Evolutionary conservation across 495 filamentous ascomycete species (phyloP).

Genomic region (Patellaria atrata): DNA sequence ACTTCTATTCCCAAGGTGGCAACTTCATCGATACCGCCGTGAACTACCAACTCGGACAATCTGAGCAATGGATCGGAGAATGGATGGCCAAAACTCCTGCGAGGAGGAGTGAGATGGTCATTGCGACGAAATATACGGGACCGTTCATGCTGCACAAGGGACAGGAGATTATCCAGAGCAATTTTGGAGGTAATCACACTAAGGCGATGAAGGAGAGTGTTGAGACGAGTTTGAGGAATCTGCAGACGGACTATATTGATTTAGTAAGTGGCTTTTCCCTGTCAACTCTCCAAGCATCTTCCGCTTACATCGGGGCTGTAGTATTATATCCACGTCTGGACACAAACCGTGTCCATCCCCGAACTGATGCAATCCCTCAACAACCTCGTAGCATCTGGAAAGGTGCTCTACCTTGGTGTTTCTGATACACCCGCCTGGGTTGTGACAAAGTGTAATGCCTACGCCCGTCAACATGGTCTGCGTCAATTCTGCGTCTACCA

Average conservation of each 20-base stretch:
- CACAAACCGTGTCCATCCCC: slow-evolving; percentile 38
- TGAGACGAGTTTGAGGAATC: slow-evolving; percentile 40
- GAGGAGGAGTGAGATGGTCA: slow-evolving; percentile 46
- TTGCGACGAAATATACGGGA: slow-evolving; percentile 55
- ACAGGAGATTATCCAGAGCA: slow-evolving; percentile 38
- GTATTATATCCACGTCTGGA: slow-evolving; percentile 21
- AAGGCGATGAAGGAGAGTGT: slow-evolving; percentile 44
- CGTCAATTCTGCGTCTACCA: slow-evolving; percentile 20
- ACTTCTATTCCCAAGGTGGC: slow-evolving; percentile 49
- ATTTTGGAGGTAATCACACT: slow-evolving; percentile 41
- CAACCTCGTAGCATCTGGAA: slow-evolving; percentile 39
- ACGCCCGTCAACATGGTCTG: slow-evolving; percentile 37
- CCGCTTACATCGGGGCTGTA: slow-evolving; percentile 19
- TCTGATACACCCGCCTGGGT: slow-evolving; percentile 50
- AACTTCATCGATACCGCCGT: slow-evolving; percentile 71
- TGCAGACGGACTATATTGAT: slow-evolving; percentile 54
- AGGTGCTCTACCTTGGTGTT: slow-evolving; percentile 51
- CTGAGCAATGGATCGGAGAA: slow-evolving; percentile 61
- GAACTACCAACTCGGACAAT: slow-evolving; percentile 55
- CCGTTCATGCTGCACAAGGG: slow-evolving; percentile 19
- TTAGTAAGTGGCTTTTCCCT: slow-evolving; percentile 7
- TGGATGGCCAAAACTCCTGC: slow-evolving; percentile 49
- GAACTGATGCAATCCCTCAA: slow-evolving; percentile 49
- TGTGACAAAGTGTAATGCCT: slow-evolving; percentile 44
- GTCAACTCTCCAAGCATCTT: slow-evolving; percentile 19